Base-by-base conservation (phyloP, 108 stramenopile species). In the Hondaea fermentalgiana region DNA sequence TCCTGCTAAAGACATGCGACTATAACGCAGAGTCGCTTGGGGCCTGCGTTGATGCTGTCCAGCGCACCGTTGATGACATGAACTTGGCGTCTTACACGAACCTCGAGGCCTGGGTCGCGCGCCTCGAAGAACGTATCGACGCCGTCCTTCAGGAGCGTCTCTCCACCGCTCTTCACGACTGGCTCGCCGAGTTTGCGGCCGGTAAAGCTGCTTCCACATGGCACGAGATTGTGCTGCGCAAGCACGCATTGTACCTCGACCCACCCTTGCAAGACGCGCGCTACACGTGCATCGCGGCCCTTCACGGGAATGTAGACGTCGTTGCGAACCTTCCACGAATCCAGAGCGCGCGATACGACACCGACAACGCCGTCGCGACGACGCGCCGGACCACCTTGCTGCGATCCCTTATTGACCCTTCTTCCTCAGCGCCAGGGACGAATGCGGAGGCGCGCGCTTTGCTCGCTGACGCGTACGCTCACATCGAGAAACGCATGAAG, bases 1-100 rank as follows among this genome's bases (percentile, higher is more conserved):
- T 29, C 44, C 28, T n/a, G 17, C 51, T 94, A 5, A 55, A 88
- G 64, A 55, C 90, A 57, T 94, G 93, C 88, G 44, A 91, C 59
- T 93, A 60, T 53, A 87, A 72, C 53, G 44, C 49, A 5, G 59
- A 53, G 0, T 5, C 87, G 21, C 44, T 91, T 35, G 72, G 17
- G 5, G 47, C 8, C 55, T 5, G 21, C 23, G 5, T 88, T 14
- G n/a, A 57, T 12, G 10, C 49, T 49, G 14, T 91, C 12, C 93
- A 93, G 91, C 72, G 44, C 45, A 55, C 92, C 44, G 90, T 94
- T 29, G 93, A 94, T 55, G 72, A 90, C 21, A 89, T 94, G 91
- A 49, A 89, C 19, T 76, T 92, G 72, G 92, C 91, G 3, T 91
- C 91, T 44, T 93, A 91, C 60, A 71, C 89, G 49, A 92, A 93